phyloP scores from a whole-genome alignment of 768 basidiomycete species.

The Hortiboletus campestris region DNA sequence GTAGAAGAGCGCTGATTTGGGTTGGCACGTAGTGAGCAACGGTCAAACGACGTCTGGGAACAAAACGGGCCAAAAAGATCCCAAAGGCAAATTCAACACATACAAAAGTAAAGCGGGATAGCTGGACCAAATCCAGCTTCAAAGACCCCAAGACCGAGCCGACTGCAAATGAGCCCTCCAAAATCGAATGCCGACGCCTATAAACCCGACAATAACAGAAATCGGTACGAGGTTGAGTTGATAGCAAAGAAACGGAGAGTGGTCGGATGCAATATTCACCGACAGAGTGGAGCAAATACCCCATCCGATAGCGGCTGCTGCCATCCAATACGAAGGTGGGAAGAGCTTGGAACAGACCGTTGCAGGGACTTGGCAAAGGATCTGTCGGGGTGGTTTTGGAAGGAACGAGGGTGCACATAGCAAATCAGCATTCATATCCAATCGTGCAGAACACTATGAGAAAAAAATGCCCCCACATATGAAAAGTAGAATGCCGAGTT shows the following conservation, averaged over 20 bases:
- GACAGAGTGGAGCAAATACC: constrained; percentile 71
- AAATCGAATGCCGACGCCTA: constrained; percentile 65
- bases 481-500: constrained; percentile 78
- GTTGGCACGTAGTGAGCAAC: background rate
- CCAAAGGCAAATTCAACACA: constrained; percentile 20
- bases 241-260: background rate
- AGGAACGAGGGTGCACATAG: background rate
- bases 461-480: constrained; percentile 45
- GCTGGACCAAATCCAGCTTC: constrained; percentile 78
- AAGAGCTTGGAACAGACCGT: constrained; percentile 64
- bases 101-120: constrained; percentile 77
- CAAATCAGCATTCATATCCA: background rate
- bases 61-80: background rate
- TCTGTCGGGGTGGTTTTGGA: constrained; percentile 37
- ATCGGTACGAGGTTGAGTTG: background rate
- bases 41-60: background rate
- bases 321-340: constrained; percentile 68
- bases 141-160: constrained; percentile 70
- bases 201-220: no score
- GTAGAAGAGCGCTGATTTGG: constrained; percentile 66
- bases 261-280: constrained; percentile 36
- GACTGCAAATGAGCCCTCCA: constrained; percentile 52
- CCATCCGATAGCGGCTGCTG: constrained; percentile 67
- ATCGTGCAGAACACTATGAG: background rate
- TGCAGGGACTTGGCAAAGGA: constrained; percentile 67